Percentiles rank a stretch among this genome's conserved stretches.
Evolutionary conservation across 768 basidiomycete genomes (phyloP).

Genomic region (Neoboletus subvelutipes): DNA sequence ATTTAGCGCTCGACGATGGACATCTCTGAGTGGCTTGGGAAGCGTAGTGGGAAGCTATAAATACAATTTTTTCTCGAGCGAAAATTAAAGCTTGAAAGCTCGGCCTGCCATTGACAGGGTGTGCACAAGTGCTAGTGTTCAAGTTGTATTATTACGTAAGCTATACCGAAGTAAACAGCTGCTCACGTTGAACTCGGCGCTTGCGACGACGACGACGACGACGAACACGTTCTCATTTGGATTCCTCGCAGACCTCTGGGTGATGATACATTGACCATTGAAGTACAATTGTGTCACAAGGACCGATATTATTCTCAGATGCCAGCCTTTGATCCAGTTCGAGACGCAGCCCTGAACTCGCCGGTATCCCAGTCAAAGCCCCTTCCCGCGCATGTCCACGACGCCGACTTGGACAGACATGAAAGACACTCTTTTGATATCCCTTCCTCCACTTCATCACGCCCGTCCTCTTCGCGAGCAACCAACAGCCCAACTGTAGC

Average conservation of each 20-base stretch:
- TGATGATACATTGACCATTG: constrained; percentile 16
- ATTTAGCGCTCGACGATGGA: constrained; percentile 59
- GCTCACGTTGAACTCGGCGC: neutral
- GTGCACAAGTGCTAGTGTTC: too few relatives aligned
- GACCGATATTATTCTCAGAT: constrained; percentile 11
- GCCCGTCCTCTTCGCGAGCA: constrained; percentile 34
- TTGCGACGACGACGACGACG: constrained; percentile 17
- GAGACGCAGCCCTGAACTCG: constrained; percentile 83
- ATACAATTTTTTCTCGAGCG: neutral
- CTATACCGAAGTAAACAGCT: neutral
- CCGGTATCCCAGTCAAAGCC: constrained; percentile 52
- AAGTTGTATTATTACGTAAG: constrained; percentile 23
- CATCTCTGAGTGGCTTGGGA: constrained; percentile 51
- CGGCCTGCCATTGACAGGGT: too few relatives aligned
- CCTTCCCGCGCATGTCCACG: constrained; percentile 29
- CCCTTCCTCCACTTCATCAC: constrained; percentile 40
- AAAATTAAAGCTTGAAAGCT: neutral
- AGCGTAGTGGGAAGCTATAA: neutral
- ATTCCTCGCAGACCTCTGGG: constrained; percentile 2
- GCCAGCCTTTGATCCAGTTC: constrained; percentile 76
- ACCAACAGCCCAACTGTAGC: constrained; percentile 47
- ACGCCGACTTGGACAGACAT: constrained; percentile 28
- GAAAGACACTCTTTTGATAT: constrained; percentile 29
- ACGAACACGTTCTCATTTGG: constrained; percentile 1
- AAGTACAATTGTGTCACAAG: neutral